Evolutionary conservation across 1,139 yeast species (phyloP).

Genomic region (Yamadazyma sp.): DNA sequence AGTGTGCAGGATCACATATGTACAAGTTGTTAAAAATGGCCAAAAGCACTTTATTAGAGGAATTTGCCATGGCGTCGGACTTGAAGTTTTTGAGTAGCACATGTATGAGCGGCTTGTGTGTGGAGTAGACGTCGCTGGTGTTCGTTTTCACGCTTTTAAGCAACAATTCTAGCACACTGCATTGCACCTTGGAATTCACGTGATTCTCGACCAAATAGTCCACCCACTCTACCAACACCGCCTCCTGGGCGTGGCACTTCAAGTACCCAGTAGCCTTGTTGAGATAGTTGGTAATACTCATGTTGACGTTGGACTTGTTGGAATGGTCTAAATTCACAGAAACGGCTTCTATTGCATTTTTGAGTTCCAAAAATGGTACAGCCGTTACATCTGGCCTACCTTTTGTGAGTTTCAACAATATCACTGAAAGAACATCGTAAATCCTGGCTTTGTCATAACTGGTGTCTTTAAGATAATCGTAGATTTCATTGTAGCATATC

Average conservation of each 20-base stretch:
- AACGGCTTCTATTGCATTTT: not conserved
- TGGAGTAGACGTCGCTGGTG: not conserved
- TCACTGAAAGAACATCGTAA: constrained; percentile 8
- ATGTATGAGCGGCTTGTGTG: constrained; percentile 5
- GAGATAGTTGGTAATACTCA: constrained; percentile 4
- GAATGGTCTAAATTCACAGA: constrained; percentile 8
- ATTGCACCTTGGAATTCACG: constrained; percentile 11
- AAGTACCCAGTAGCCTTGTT: constrained; percentile 14
- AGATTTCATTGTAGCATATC: not conserved
- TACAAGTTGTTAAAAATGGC: constrained; percentile 37
- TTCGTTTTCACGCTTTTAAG: constrained; percentile 5
- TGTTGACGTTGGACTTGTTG: constrained; percentile 6
- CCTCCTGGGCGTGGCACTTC: constrained; percentile 15
- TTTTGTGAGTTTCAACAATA: constrained; percentile 10
- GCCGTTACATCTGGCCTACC: not conserved
- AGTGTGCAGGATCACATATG: constrained; percentile 21
- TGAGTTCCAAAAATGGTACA: not conserved
- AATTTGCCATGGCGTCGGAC: constrained; percentile 59
- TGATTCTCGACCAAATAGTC: constrained; percentile 45
- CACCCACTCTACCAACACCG: constrained; percentile 19
- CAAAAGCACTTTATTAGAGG: constrained; percentile 62
- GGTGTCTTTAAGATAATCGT: not conserved
- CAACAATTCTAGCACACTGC: constrained; percentile 11
- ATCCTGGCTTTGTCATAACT: not conserved
- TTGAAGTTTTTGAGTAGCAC: constrained; percentile 11